Evolutionary conservation across 2,329 filamentous ascomycete genomes (phyloP).

Genomic region (Fonsecaea monophora): DNA sequence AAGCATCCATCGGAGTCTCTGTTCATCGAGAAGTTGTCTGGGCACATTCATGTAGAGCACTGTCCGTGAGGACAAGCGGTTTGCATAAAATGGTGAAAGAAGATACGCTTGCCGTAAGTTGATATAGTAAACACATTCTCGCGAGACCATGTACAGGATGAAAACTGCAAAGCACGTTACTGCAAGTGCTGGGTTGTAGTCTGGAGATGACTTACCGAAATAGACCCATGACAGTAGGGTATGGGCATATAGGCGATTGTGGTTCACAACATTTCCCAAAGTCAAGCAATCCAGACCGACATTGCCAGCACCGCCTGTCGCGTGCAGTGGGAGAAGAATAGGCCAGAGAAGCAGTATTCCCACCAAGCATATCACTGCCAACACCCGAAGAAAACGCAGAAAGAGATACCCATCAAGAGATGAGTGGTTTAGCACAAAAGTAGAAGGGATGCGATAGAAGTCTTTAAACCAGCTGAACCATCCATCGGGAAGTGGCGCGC

Average conservation of each 20-base stretch:
- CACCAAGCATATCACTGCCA: constrained; percentile 77
- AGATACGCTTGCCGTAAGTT: constrained; percentile 91
- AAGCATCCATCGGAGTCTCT: constrained; percentile 77
- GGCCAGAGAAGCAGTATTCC: constrained; percentile 87
- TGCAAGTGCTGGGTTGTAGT: constrained; percentile 45
- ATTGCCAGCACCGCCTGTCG: constrained; percentile 75
- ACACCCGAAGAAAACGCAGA: constrained; percentile 81
- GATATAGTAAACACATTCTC: constrained; percentile 88
- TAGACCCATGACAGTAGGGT: constrained; percentile 77
- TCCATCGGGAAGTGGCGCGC: constrained; percentile 42
- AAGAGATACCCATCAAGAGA: constrained; percentile 92
- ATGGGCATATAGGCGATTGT: constrained; percentile 78
- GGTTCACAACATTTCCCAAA: constrained; percentile 73
- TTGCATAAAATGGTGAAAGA: constrained; percentile 80
- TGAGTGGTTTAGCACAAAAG: constrained; percentile 82
- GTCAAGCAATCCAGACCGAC: constrained; percentile 76
- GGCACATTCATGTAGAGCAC: constrained; percentile 89
- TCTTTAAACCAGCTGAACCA: constrained; percentile 47
- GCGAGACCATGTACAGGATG: constrained; percentile 82
- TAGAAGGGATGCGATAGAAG: constrained; percentile 48
- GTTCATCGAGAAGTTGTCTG: constrained; percentile 75
- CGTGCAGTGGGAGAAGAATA: constrained; percentile 83
- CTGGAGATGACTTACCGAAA: constrained; percentile 61
- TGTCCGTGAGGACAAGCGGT: constrained; percentile 84
- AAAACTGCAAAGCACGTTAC: constrained; percentile 55